These are phyloP conservation scores for Aquilaria malaccensis DNA, from an alignment of 345 rosid species.

Conservation along the genomic window DNA sequence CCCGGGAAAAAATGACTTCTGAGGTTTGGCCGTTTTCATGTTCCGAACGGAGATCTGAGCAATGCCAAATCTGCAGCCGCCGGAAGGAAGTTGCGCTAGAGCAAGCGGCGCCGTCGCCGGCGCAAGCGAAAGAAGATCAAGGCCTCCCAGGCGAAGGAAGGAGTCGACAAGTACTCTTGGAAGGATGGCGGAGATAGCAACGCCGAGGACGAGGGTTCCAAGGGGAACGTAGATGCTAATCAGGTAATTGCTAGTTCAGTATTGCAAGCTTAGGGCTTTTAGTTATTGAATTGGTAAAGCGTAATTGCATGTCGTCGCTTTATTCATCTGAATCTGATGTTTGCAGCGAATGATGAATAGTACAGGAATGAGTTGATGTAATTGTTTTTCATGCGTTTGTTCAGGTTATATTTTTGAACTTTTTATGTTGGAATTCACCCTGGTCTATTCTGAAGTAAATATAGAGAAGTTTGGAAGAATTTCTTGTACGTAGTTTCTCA, in stretches of 20 bases:
- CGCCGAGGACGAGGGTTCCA: slow-evolving; percentile 33
- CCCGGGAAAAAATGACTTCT: slow-evolving; percentile 29
- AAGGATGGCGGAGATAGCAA: slow-evolving; percentile 29
- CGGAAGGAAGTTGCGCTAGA: slow-evolving; percentile 63
- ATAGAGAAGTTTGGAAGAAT: too few species aligned
- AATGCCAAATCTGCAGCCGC: slow-evolving; percentile 21
- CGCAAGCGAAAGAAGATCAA: slow-evolving; percentile 98
- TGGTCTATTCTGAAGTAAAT: too few species aligned
- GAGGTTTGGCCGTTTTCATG: slow-evolving; percentile 38
- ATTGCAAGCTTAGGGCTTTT: slow-evolving; percentile 24
- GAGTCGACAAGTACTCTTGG: neutral
- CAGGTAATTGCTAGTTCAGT: slow-evolving; percentile 28
- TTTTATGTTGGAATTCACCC: too few species aligned
- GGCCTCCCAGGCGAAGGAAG: slow-evolving; percentile 20
- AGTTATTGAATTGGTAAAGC: neutral
- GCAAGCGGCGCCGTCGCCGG: slow-evolving; percentile 88
- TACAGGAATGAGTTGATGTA: too few species aligned
- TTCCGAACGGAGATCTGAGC: slow-evolving; percentile 43
- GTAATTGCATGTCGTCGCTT: too few species aligned
- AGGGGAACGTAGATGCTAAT: slow-evolving; percentile 48
- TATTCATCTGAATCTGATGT: too few species aligned
- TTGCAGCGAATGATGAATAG: too few species aligned
- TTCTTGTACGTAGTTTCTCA: too few species aligned
- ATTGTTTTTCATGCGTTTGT: too few species aligned
- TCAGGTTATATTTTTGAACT: too few species aligned